Evolutionary conservation across 495 filamentous ascomycete species (phyloP).

Genomic region (Hypoxylon trugodes): DNA sequence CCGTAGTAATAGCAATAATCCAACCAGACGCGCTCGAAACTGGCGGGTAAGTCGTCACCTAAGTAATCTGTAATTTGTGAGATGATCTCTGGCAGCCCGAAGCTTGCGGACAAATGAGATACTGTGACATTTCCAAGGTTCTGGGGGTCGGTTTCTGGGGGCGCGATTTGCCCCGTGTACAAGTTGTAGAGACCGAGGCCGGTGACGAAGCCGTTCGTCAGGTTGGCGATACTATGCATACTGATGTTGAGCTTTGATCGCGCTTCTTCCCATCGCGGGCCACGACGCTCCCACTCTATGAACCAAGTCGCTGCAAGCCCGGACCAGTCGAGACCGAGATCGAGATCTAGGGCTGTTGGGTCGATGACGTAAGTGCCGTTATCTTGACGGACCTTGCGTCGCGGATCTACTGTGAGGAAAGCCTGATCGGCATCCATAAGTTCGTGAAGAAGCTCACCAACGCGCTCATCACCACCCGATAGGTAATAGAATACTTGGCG

Average conservation of each 20-base stretch:
- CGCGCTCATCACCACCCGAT: constrained; percentile 56
- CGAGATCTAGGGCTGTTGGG: constrained; percentile 54
- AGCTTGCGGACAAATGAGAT: constrained; percentile 56
- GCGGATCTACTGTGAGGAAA: constrained; percentile 54
- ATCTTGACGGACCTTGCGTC: constrained; percentile 58
- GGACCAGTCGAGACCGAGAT: constrained; percentile 59
- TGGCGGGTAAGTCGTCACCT: constrained; percentile 38
- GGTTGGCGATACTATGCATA: constrained; percentile 50
- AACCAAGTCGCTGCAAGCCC: constrained; percentile 57
- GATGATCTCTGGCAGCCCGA: constrained; percentile 56
- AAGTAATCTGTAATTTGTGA: constrained; percentile 51
- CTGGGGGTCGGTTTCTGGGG: constrained; percentile 51
- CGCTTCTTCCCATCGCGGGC: constrained; percentile 53
- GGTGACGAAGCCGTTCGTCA: constrained; percentile 59
- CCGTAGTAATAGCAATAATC: constrained; percentile 57
- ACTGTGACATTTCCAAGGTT: constrained; percentile 53
- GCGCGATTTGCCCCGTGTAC: constrained; percentile 48
- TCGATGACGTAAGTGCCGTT: constrained; percentile 47
- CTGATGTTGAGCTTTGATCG: constrained; percentile 48
- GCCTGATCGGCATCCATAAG: constrained; percentile 53
- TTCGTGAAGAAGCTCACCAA: constrained; percentile 54
- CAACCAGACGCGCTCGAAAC: constrained; percentile 52
- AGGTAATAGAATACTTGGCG: constrained; percentile 58
- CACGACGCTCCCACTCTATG: constrained; percentile 58
- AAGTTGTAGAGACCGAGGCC: constrained; percentile 55